These are phyloP conservation scores for Rhynchospora tenuis DNA, from an alignment of 176 grass and related monocot species.

Conservation along the genomic window DNA sequence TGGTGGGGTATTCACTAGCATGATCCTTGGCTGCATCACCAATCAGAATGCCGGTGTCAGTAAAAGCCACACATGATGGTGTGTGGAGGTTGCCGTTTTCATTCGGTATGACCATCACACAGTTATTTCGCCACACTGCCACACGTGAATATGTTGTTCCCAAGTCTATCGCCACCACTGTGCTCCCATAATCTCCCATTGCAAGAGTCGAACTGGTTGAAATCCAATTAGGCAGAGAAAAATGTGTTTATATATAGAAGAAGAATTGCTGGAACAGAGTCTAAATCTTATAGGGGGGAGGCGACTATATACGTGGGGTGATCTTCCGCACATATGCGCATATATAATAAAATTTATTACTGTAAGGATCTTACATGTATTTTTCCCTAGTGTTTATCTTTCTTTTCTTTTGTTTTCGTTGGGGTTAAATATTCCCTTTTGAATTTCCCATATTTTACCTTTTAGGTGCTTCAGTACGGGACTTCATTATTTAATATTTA, in stretches of 20 bases:
- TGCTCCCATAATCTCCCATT: background rate
- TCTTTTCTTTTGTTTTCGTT: background rate
- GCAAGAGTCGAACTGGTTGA: background rate
- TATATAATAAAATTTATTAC: background rate
- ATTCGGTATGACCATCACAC: background rate
- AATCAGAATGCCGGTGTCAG: background rate
- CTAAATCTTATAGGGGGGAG: background rate
- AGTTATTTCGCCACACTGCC: background rate
- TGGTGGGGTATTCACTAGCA: background rate
- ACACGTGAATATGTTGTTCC: background rate
- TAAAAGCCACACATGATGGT: conserved; percentile 9
- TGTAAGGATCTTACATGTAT: background rate
- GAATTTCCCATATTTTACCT: background rate
- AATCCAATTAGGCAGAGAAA: background rate
- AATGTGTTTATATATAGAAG: background rate
- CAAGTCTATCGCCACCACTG: background rate
- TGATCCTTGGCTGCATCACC: conserved; percentile 11
- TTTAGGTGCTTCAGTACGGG: background rate
- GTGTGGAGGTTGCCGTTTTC: background rate
- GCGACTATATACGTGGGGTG: background rate
- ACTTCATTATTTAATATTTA: background rate
- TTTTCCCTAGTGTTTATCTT: background rate
- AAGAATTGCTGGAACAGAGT: background rate
- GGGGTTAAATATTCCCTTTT: background rate
- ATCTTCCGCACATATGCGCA: background rate